Evolutionary conservation across 768 basidiomycete species (phyloP).

Genomic region (Megacollybia marginata): DNA sequence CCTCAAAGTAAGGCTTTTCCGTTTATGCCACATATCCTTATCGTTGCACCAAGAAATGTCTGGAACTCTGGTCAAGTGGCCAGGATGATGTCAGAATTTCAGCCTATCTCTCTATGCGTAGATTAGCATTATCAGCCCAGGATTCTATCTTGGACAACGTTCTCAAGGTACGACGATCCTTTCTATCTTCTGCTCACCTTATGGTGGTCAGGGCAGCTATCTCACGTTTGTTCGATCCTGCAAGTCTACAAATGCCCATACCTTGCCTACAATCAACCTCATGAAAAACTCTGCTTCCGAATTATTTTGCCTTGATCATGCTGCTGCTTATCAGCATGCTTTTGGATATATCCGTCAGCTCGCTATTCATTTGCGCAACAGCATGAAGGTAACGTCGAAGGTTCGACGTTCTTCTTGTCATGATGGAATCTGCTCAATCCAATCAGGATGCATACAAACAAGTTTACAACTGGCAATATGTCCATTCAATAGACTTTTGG

Average conservation of each 20-base stretch:
- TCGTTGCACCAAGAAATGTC: conserved; percentile 49
- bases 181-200: conserved; percentile 1
- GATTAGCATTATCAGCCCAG: conserved; percentile 70
- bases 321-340: conserved; percentile 82
- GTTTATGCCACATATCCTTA: conserved; percentile 2
- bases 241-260: conserved; percentile 80
- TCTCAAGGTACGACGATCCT: conserved; percentile 56
- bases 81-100: conserved; percentile 79
- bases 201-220: conserved; percentile 66
- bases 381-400: conserved; percentile 85
- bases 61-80: conserved; percentile 77
- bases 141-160: conserved; percentile 77
- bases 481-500: conserved; percentile 97
- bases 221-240: conserved; percentile 76
- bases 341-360: conserved; percentile 95
- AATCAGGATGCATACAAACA: conserved; percentile 81
- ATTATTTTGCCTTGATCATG: conserved; percentile 73
- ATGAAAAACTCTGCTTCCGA: conserved; percentile 99
- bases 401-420: conserved; percentile 25
- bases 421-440: no score
- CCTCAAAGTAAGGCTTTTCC: conserved; percentile 58
- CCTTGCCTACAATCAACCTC: conserved; percentile 84
- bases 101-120: conserved; percentile 79
- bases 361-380: conserved; percentile 85
- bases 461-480: conserved; percentile 99